Base-by-base conservation (phyloP, 495 filamentous ascomycete genomes). In the Neurospora sp. region DNA sequence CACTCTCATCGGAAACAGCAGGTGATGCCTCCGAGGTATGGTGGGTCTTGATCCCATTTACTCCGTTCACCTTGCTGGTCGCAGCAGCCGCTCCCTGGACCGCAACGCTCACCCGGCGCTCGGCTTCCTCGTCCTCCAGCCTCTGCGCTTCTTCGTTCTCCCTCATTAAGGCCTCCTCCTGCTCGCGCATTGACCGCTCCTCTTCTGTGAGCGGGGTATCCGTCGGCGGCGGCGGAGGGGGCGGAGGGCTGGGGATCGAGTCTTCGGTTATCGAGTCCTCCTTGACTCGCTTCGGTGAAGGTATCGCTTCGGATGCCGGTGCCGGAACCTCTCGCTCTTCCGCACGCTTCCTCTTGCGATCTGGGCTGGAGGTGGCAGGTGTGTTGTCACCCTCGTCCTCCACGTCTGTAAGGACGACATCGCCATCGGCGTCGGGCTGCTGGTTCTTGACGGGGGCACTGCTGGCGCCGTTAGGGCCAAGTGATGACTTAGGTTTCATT, bases 301-400 rank as follows among this genome's bases (percentile, higher is more conserved):
- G 83, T 1, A 80, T 81, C 74, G 14, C 5, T 65, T 86, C 87
- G 38, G 85, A 83, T 6, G 81, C 76, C 1, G 80, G 80, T 18
- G 72, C 80, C 14, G 74, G 76, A 10, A 72, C 77, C 2, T 79
- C 78, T 6, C 76, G 76, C 22, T 81, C 81, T n/a, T 84, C 77
- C 31, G 85, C 83, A 41, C 89, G 83, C 80, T 92, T 92, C 18
- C 91, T 87, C 81, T 94, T 94, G 31, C 88, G 82, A 38, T 85
- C 82, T 72, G 75, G 46, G 35, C 9, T 72, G 73, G 74, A 73
- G 20, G 74, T 73, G 44, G 72, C 70, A 1, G 73, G 73, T 46
- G 74, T 86, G 31, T 82, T 86, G 35, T 86, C 81, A 71, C 86
- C 85, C 68, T 82, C 81, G 71, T 88, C 85, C 68, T 82, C 84